Conservation (phyloP, 768 basidiomycete species). For the Boletus huronensis region DNA sequence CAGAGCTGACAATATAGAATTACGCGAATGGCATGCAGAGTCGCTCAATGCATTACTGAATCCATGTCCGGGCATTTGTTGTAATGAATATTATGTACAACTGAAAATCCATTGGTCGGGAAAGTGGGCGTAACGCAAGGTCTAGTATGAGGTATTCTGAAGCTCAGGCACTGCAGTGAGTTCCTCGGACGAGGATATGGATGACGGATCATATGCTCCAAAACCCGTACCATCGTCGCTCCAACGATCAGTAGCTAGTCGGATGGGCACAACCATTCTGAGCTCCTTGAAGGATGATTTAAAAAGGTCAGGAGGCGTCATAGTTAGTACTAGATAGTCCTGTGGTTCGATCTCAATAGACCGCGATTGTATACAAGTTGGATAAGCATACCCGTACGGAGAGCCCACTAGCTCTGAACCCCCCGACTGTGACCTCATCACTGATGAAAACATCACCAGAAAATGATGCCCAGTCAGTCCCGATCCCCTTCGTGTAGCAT, state of each 20-base stretch:
- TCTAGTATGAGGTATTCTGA: not conserved
- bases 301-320: conserved; percentile 52
- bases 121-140: not conserved
- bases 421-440: conserved; percentile 47
- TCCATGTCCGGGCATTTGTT: not conserved
- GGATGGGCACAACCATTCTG: conserved; percentile 59
- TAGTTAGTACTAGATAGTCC: conserved; percentile 65
- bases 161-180: conserved; percentile 11
- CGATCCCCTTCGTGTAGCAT: conserved; percentile 48
- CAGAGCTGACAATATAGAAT: not conserved
- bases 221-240: conserved; percentile 33
- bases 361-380: not conserved
- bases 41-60: not conserved
- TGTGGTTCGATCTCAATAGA: conserved; percentile 24
- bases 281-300: conserved; percentile 58
- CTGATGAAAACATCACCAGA: conserved; percentile 58
- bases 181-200: conserved; percentile 27
- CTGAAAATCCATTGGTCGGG: not conserved
- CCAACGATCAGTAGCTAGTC: conserved; percentile 62
- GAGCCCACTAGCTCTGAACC: conserved; percentile 64
- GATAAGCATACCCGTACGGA: conserved; percentile 50
- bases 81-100: not conserved
- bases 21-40: not conserved
- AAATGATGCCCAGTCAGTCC: conserved; percentile 58
- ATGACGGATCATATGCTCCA: conserved; percentile 9